Evolutionary conservation across 2,329 filamentous ascomycete genomes (phyloP).

Genomic region (Aspergillus arachidicola): DNA sequence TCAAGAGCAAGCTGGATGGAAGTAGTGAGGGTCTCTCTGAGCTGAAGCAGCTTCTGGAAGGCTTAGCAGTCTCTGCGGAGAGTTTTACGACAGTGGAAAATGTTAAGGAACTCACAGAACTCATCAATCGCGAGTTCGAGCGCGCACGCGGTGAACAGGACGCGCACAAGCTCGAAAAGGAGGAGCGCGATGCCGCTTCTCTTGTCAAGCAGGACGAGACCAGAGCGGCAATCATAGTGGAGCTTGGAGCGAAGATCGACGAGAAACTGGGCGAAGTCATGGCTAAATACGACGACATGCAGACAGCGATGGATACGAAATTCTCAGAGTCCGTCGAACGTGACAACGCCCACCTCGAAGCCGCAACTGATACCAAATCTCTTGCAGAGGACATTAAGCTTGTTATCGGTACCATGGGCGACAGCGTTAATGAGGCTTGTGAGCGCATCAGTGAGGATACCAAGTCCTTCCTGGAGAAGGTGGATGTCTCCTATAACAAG

Average conservation of each 20-base stretch:
- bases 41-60: slow-evolving; percentile 64
- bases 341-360: slow-evolving; percentile 70
- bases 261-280: slow-evolving; percentile 81
- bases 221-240: slow-evolving; percentile 56
- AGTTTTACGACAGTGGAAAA: slow-evolving; percentile 57
- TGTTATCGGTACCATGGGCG: slow-evolving; percentile 81
- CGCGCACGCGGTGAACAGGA: slow-evolving; percentile 79
- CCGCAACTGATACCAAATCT: slow-evolving; percentile 73
- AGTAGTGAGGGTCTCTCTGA: slow-evolving; percentile 67
- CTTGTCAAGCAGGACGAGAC: slow-evolving; percentile 64
- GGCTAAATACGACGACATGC: slow-evolving; percentile 84
- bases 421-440: slow-evolving; percentile 76
- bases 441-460: slow-evolving; percentile 88
- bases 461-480: slow-evolving; percentile 79
- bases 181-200: slow-evolving; percentile 58
- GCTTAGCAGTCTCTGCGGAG: slow-evolving; percentile 63
- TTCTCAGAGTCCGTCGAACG: slow-evolving; percentile 73
- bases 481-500: slow-evolving; percentile 76
- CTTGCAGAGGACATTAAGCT: slow-evolving; percentile 85
- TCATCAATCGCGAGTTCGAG: slow-evolving; percentile 84
- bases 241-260: slow-evolving; percentile 63
- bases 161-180: slow-evolving; percentile 77
- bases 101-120: slow-evolving; percentile 71
- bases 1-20: slow-evolving; percentile 76
- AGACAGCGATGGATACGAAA: slow-evolving; percentile 72